phyloP scores from a whole-genome alignment of 2,329 filamentous ascomycete species.

The Alternaria sp. region DNA sequence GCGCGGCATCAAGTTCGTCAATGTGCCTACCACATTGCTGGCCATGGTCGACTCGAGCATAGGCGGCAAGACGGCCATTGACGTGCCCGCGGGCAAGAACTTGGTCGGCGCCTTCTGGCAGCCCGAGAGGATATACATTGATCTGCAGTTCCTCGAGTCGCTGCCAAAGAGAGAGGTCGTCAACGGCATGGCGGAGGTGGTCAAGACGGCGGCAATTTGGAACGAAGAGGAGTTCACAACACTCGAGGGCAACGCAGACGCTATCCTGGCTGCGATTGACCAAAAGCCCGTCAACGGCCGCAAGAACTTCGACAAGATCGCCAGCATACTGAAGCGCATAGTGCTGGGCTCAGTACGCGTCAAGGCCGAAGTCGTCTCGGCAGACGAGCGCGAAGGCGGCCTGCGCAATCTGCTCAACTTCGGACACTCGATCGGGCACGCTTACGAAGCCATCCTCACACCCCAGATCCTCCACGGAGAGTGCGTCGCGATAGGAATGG shows the following conservation, averaged over 20 bases:
- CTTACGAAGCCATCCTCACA: constrained; percentile 92
- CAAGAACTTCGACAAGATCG: constrained; percentile 72
- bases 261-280: constrained; percentile 76
- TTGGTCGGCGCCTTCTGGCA: constrained; percentile 97
- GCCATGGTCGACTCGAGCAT: constrained; percentile 99
- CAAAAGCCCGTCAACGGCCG: constrained; percentile 62
- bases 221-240: constrained; percentile 84
- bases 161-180: constrained; percentile 91
- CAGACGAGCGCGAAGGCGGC: constrained; percentile 92
- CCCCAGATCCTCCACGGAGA: constrained; percentile 96
- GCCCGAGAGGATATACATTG: constrained; percentile 90
- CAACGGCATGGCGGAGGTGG: constrained; percentile 98
- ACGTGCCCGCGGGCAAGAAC: constrained; percentile 95
- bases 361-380: constrained; percentile 93
- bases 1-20: constrained; percentile 93
- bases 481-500: constrained; percentile 96
- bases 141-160: constrained; percentile 88
- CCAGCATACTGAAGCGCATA: constrained; percentile 61
- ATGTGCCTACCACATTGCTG: constrained; percentile 92
- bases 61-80: constrained; percentile 97
- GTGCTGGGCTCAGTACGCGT: constrained; percentile 90
- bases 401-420: constrained; percentile 95
- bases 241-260: constrained; percentile 80
- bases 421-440: constrained; percentile 96
- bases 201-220: constrained; percentile 98